Evolutionary conservation across 352 stramenopile species (phyloP).

Genomic region (Phytopythium boreale): DNA sequence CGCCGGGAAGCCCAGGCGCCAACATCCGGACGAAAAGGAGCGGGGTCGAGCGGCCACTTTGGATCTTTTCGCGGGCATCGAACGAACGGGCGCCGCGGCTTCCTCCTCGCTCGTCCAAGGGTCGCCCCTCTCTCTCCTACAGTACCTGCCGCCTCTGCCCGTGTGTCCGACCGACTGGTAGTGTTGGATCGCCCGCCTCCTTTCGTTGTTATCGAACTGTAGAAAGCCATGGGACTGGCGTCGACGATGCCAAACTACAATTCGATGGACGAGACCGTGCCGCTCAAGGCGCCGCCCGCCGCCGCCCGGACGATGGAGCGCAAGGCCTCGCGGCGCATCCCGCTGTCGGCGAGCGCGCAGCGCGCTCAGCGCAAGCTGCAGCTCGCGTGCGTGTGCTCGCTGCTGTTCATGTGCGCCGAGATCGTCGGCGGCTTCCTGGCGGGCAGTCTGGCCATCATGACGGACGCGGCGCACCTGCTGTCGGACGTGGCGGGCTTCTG

Average conservation of each 20-base stretch:
- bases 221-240: constrained; percentile 2
- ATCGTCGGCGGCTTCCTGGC: constrained; percentile 92
- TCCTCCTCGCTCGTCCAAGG: neutral
- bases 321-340: constrained; percentile 42
- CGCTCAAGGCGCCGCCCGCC: constrained; percentile 32
- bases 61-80: neutral
- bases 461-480: constrained; percentile 74
- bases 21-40: neutral
- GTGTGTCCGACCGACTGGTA: neutral
- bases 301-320: constrained; percentile 10
- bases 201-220: neutral
- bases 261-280: constrained; percentile 50
- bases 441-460: constrained; percentile 94
- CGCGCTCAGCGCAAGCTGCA: constrained; percentile 67
- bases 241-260: constrained; percentile 37
- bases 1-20: neutral
- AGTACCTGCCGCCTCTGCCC: no score
- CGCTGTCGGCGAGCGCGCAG: constrained; percentile 44
- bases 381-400: constrained; percentile 69
- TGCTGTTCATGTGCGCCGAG: constrained; percentile 95
- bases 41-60: constrained; percentile 3
- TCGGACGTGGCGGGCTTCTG: constrained; percentile 72
- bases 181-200: neutral
- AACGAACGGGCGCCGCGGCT: neutral
- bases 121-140: neutral